A percentile compares a stretch with the other conserved stretches of the same genome.
Evolutionary conservation across 2,329 filamentous ascomycete genomes (phyloP).

Genomic region (Microcyclospora tardicrescens): DNA sequence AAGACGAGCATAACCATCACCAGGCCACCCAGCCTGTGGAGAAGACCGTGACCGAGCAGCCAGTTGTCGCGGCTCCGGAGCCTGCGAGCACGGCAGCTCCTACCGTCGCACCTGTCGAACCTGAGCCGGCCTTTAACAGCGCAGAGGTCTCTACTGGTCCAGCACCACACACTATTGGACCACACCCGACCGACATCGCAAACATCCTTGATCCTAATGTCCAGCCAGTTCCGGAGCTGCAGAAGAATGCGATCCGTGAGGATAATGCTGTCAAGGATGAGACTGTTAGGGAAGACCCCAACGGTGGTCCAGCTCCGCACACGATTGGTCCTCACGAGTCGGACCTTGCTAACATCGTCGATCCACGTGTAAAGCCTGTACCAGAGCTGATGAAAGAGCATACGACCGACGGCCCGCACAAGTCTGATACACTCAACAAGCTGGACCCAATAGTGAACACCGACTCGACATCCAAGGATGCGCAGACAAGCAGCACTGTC

Average conservation of each 20-base stretch:
- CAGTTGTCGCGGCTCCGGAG: too few relatives aligned
- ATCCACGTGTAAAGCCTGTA: conserved; percentile 14
- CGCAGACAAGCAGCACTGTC: conserved; percentile 1
- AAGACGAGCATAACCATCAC: too few relatives aligned
- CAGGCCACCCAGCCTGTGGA: too few relatives aligned
- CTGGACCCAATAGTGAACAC: background rate
- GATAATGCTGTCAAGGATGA: background rate
- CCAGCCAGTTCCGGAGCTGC: conserved; percentile 1
- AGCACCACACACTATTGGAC: background rate
- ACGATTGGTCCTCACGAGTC: conserved; percentile 13
- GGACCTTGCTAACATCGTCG: conserved; percentile 11
- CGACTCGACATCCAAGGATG: conserved; percentile 1
- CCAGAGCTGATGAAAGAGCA: conserved; percentile 15
- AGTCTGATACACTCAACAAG: conserved; percentile 6
- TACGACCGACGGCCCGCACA: conserved; percentile 7
- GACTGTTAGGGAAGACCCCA: background rate
- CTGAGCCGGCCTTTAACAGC: too few relatives aligned
- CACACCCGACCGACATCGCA: conserved; percentile 1
- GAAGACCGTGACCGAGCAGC: too few relatives aligned
- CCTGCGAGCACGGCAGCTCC: too few relatives aligned
- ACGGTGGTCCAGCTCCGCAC: conserved; percentile 9
- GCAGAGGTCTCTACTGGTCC: background rate
- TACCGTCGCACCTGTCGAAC: too few relatives aligned
- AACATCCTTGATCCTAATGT: conserved; percentile 3
- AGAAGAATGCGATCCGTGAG: background rate